These are phyloP conservation scores for Kwoniella botswanensis DNA, from an alignment of 768 basidiomycete species.

Conservation along the genomic window DNA sequence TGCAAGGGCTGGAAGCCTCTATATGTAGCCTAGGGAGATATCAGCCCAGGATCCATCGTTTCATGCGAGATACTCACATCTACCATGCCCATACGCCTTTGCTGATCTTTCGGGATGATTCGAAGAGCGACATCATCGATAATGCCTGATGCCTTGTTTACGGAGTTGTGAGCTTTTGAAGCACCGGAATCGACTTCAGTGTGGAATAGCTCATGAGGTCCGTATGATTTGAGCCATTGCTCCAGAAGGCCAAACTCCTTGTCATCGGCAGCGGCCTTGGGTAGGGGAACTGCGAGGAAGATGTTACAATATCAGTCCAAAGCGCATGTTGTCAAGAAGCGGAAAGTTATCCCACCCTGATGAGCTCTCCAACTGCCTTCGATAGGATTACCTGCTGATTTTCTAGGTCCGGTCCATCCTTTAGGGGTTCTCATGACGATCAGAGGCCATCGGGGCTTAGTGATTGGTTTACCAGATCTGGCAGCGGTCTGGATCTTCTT, in stretches of 20 bases:
- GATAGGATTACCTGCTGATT: slow-evolving; percentile 70
- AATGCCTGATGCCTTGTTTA: slow-evolving; percentile 41
- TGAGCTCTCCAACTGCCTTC: slow-evolving; percentile 84
- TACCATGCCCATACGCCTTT: slow-evolving; percentile 67
- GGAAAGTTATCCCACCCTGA: slow-evolving; percentile 60
- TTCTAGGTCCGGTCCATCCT: slow-evolving; percentile 73
- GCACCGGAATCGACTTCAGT: slow-evolving; percentile 37
- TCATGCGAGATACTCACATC: slow-evolving; percentile 48
- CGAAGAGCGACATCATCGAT: slow-evolving; percentile 47
- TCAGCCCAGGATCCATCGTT: not conserved
- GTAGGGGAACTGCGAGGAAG: slow-evolving; percentile 68
- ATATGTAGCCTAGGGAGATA: slow-evolving; percentile 65
- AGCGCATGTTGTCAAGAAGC: too few species aligned
- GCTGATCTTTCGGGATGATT: slow-evolving; percentile 53
- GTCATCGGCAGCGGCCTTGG: slow-evolving; percentile 68
- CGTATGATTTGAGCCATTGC: slow-evolving; percentile 76
- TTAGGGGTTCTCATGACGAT: slow-evolving; percentile 86
- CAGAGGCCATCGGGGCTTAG: slow-evolving; percentile 91
- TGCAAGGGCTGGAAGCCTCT: slow-evolving; percentile 67
- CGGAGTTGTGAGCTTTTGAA: slow-evolving; percentile 35
- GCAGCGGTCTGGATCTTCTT: slow-evolving; percentile 77
- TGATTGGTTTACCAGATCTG: slow-evolving; percentile 72
- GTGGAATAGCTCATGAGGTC: slow-evolving; percentile 70
- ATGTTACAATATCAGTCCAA: too few species aligned
- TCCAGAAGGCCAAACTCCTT: slow-evolving; percentile 71